phyloP scores from a whole-genome alignment of 176 grass and related monocot genomes.

The barley (Hordeum vulgare) region DNA sequence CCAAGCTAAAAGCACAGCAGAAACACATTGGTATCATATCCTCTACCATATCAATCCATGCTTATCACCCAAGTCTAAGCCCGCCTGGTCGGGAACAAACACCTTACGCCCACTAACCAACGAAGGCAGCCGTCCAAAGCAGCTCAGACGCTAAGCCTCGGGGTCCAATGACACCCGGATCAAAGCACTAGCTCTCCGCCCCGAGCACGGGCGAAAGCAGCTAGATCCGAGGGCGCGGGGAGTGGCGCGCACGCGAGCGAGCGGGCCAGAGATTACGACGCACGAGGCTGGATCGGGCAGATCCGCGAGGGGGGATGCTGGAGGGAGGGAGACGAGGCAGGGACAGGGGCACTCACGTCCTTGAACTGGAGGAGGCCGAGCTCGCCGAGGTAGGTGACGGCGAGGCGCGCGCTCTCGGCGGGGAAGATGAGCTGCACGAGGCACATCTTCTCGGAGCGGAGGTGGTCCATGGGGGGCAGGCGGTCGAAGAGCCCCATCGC shows the following conservation, averaged over 20 bases:
- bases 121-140: neutral
- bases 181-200: neutral
- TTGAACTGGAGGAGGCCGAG: constrained; percentile 97
- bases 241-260: neutral
- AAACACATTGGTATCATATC: neutral
- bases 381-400: constrained; percentile 95
- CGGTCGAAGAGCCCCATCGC: constrained; percentile 79
- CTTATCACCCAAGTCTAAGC: neutral
- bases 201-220: neutral
- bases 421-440: constrained; percentile 98
- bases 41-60: neutral
- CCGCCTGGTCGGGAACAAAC: neutral
- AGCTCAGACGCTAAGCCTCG: constrained; percentile 22
- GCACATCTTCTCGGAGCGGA: constrained; percentile 98
- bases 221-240: constrained; percentile 23
- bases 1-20: neutral
- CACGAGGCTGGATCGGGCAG: constrained; percentile 18
- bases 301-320: neutral
- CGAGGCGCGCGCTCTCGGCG: constrained; percentile 73
- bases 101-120: neutral
- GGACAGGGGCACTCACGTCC: constrained; percentile 62
- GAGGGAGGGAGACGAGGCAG: neutral
- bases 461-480: constrained; percentile 87
- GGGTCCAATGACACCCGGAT: constrained; percentile 14
- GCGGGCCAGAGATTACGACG: constrained; percentile 5